Percentiles rank a stretch among this genome's conserved stretches.
phyloP scores from a whole-genome alignment of 129 eudicot species.

The Artemisia argyi region DNA sequence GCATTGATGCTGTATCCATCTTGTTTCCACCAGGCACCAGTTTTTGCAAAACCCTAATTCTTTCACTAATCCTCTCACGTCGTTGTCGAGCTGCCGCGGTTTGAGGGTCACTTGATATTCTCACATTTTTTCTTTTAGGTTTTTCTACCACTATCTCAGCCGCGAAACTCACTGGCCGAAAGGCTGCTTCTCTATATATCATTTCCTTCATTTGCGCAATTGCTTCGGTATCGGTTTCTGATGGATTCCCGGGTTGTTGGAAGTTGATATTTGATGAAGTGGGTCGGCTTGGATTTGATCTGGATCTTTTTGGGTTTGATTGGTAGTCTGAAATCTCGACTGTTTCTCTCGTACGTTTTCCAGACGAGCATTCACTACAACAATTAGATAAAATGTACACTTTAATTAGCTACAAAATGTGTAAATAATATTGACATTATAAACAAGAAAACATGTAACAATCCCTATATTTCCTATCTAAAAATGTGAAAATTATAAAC shows the following conservation, averaged over 20 bases:
- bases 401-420: neutral
- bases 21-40: slow-evolving; percentile 94
- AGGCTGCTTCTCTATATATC: slow-evolving; percentile 90
- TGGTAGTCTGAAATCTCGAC: slow-evolving; percentile 18
- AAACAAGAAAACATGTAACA: no score
- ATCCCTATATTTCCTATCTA: no score
- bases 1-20: slow-evolving; percentile 98
- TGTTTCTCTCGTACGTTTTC: slow-evolving; percentile 11
- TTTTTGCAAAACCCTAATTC: slow-evolving; percentile 86
- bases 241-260: slow-evolving; percentile 50
- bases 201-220: slow-evolving; percentile 96
- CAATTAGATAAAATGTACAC: neutral
- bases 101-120: slow-evolving; percentile 84
- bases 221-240: slow-evolving; percentile 81
- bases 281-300: slow-evolving; percentile 27
- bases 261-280: slow-evolving; percentile 76
- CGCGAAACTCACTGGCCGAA: slow-evolving; percentile 79
- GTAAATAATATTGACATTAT: no score
- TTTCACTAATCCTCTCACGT: slow-evolving; percentile 85
- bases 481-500: no score
- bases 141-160: slow-evolving; percentile 51
- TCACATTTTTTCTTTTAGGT: slow-evolving; percentile 85
- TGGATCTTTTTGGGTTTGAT: slow-evolving; percentile 45
- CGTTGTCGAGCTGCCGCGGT: slow-evolving; percentile 95
- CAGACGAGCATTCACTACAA: slow-evolving; percentile 29